These are phyloP conservation scores for Papiliotrema laurentii DNA, from an alignment of 1,284 basidiomycete species.

Conservation along the genomic window DNA sequence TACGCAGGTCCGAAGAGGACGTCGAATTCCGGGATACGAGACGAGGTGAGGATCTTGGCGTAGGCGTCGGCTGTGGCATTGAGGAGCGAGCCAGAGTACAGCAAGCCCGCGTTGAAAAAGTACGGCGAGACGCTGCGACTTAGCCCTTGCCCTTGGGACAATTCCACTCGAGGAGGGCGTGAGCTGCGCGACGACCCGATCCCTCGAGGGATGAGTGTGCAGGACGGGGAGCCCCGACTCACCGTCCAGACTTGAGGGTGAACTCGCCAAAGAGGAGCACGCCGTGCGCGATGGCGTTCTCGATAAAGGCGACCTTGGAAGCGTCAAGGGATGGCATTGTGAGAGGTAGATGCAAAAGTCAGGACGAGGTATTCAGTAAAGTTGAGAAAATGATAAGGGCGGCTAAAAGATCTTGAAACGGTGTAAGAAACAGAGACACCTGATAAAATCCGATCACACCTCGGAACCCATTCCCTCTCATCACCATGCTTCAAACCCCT, in stretches of 20 bases:
- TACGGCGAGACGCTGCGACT: slow-evolving; percentile 81
- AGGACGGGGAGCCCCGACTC: slow-evolving; percentile 35
- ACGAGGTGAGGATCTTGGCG: slow-evolving; percentile 55
- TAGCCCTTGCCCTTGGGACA: too few species aligned
- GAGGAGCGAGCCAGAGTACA: slow-evolving; percentile 80
- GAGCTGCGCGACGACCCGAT: too few species aligned
- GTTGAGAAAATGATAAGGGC: too few species aligned
- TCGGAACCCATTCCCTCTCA: neutral
- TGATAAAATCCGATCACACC: too few species aligned
- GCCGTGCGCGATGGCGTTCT: slow-evolving; percentile 46
- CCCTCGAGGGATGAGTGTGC: neutral
- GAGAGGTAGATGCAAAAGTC: too few species aligned
- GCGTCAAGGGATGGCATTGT: slow-evolving; percentile 28
- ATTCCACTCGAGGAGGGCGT: too few species aligned
- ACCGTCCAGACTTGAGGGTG: slow-evolving; percentile 91
- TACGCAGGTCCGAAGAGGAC: slow-evolving; percentile 96
- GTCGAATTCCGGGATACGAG: slow-evolving; percentile 67
- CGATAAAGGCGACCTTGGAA: slow-evolving; percentile 47
- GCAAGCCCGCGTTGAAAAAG: slow-evolving; percentile 90
- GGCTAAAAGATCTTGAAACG: too few species aligned
- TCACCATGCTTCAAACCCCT: neutral
- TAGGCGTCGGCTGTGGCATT: slow-evolving; percentile 79
- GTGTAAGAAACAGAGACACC: too few species aligned
- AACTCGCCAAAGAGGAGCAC: slow-evolving; percentile 83
- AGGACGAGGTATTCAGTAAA: too few species aligned